Evolutionary conservation across 345 rosid genomes (phyloP).

Genomic region (Balakata baccata): DNA sequence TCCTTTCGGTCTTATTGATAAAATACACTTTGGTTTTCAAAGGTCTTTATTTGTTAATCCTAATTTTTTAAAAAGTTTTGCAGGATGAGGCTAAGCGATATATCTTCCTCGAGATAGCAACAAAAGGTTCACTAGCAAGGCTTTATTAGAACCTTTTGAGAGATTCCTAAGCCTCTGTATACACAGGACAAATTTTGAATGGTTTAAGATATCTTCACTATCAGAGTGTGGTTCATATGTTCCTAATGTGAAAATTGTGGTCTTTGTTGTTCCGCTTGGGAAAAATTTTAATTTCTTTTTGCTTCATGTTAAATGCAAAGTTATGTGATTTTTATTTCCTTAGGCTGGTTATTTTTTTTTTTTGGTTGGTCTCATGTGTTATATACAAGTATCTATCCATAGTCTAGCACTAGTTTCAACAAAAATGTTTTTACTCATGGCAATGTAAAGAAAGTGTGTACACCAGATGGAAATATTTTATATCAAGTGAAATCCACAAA

Average conservation of each 20-base stretch:
- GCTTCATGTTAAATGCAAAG: neutral
- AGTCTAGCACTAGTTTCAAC: neutral
- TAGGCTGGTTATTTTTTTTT: neutral
- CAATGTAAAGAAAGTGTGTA: neutral
- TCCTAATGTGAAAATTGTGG: neutral
- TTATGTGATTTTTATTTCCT: neutral
- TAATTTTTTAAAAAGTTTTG: conserved; percentile 8
- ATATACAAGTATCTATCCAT: neutral
- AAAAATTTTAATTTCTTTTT: neutral
- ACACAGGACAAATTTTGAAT: conserved; percentile 28
- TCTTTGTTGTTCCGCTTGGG: neutral
- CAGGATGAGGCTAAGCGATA: conserved; percentile 24
- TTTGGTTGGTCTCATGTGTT: neutral
- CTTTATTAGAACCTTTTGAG: conserved; percentile 20
- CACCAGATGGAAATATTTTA: neutral
- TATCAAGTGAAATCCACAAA: neutral
- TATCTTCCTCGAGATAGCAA: conserved; percentile 33
- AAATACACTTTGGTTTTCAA: neutral
- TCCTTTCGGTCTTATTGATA: neutral
- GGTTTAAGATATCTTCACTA: conserved; percentile 32
- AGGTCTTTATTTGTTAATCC: neutral
- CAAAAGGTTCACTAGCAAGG: conserved; percentile 26
- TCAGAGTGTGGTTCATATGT: conserved; percentile 21
- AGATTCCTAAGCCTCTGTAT: conserved; percentile 25
- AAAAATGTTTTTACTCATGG: neutral